A percentile compares a stretch with the other conserved stretches of the same genome.
Conservation (phyloP, 2,329 filamentous ascomycete species). For the Phialophora expanda region DNA sequence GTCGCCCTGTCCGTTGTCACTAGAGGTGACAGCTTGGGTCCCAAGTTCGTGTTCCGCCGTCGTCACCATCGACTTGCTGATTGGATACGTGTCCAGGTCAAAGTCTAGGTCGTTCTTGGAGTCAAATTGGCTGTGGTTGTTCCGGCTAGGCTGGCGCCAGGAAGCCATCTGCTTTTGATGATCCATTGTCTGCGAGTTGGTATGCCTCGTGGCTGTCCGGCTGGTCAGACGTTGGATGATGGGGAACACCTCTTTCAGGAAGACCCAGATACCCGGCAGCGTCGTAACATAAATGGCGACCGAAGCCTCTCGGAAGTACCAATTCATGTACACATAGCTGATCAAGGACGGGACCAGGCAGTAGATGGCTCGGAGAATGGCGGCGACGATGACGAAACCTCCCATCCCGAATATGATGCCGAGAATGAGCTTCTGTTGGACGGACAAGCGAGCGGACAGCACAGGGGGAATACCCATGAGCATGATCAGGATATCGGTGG, state of each 20-base stretch:
- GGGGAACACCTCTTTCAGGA: slow-evolving; percentile 56
- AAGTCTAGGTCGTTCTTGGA: slow-evolving; percentile 24
- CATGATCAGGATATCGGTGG: slow-evolving; percentile 52
- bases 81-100: slow-evolving; percentile 30
- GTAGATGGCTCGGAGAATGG: slow-evolving; percentile 57
- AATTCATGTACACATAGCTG: slow-evolving; percentile 50
- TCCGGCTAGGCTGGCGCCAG: slow-evolving; percentile 9
- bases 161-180: slow-evolving; percentile 5
- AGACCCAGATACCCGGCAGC: slow-evolving; percentile 58
- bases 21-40: not conserved
- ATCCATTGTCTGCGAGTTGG: slow-evolving; percentile 12
- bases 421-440: slow-evolving; percentile 52
- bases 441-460: slow-evolving; percentile 48
- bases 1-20: slow-evolving; percentile 15
- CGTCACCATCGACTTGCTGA: slow-evolving; percentile 28
- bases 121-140: slow-evolving; percentile 18
- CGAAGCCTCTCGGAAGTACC: slow-evolving; percentile 55
- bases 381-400: slow-evolving; percentile 55
- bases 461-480: slow-evolving; percentile 52
- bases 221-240: slow-evolving; percentile 20
- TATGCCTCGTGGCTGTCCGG: slow-evolving; percentile 9
- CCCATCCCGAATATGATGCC: slow-evolving; percentile 53
- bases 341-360: slow-evolving; percentile 49
- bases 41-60: slow-evolving; percentile 20
- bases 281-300: slow-evolving; percentile 58